Percentiles rank a stretch among this genome's conserved stretches.
These are phyloP conservation scores for Chimonanthus salicifolius DNA, from an alignment of 164 flowering plant genomes.

Conservation along the genomic window DNA sequence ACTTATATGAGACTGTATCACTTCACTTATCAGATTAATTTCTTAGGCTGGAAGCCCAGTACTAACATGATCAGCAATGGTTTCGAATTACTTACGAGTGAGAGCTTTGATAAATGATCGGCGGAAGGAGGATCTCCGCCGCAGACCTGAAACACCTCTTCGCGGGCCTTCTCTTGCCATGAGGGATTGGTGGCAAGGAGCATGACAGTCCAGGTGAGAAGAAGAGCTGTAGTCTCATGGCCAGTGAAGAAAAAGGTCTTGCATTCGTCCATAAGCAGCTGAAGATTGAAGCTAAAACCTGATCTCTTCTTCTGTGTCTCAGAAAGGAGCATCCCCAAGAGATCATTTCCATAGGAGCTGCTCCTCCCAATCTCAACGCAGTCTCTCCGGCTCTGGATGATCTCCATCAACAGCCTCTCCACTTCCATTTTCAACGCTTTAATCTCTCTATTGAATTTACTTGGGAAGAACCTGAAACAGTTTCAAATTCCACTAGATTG, in stretches of 20 bases:
- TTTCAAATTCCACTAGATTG: neutral
- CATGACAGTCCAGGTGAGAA: conserved; percentile 95
- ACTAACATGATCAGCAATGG: too few relatives aligned
- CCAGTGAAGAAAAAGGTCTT: conserved; percentile 97
- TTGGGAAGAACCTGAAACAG: conserved; percentile 64
- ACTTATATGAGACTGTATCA: too few relatives aligned
- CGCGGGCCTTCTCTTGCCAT: conserved; percentile 86
- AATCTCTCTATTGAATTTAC: conserved; percentile 78
- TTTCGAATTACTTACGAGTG: conserved; percentile 39
- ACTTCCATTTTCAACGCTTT: conserved; percentile 78
- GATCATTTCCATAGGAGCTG: conserved; percentile 68
- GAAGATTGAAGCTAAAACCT: conserved; percentile 45
- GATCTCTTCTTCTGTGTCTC: conserved; percentile 60
- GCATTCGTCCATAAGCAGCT: conserved; percentile 88
- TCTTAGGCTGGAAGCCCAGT: too few relatives aligned
- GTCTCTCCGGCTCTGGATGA: conserved; percentile 71
- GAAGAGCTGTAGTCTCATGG: conserved; percentile 87
- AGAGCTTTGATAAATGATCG: conserved; percentile 74
- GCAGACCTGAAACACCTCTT: conserved; percentile 58
- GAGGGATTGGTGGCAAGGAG: conserved; percentile 74
- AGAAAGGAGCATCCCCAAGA: conserved; percentile 69
- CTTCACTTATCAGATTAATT: too few relatives aligned
- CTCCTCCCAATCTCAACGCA: conserved; percentile 69
- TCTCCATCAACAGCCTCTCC: conserved; percentile 77
- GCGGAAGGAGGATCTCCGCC: conserved; percentile 44